These are phyloP conservation scores for Naganishia kalamii DNA, from an alignment of 768 basidiomycete genomes.

Conservation along the genomic window DNA sequence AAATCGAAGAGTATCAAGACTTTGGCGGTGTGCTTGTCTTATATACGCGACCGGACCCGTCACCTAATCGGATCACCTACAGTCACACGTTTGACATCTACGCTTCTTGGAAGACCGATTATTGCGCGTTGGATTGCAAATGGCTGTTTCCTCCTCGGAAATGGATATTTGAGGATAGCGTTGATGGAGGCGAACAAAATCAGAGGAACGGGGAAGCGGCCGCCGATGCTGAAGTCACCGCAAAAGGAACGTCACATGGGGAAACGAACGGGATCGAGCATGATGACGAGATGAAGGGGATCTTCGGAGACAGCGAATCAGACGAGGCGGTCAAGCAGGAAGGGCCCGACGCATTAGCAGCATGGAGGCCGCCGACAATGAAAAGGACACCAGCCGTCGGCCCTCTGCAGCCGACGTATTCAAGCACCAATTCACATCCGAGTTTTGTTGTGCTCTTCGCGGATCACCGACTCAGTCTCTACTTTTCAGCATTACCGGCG, in stretches of 20 bases:
- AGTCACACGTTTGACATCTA: constrained; percentile 13
- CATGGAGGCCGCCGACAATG: background rate
- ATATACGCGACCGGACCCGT: constrained; percentile 11
- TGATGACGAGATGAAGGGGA: background rate
- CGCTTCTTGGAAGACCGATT: constrained; percentile 17
- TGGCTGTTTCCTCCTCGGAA: constrained; percentile 16
- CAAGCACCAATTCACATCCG: background rate
- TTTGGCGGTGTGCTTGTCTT: constrained; percentile 3
- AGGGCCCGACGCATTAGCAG: background rate
- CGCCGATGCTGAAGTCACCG: background rate
- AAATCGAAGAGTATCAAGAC: constrained; percentile 13
- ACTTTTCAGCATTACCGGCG: constrained; percentile 5
- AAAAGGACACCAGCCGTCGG: background rate
- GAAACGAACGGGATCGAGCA: no score
- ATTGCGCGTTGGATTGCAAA: constrained; percentile 7
- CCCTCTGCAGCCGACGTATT: background rate
- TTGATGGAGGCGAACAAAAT: background rate
- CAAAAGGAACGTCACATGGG: background rate
- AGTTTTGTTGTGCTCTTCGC: constrained; percentile 12
- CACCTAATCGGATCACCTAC: constrained; percentile 7
- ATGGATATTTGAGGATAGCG: background rate
- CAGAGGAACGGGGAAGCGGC: background rate
- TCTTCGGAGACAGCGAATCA: background rate
- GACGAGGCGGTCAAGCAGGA: background rate
- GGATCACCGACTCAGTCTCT: constrained; percentile 14